phyloP scores from a whole-genome alignment of 768 basidiomycete genomes.

The Suillus variegatus region DNA sequence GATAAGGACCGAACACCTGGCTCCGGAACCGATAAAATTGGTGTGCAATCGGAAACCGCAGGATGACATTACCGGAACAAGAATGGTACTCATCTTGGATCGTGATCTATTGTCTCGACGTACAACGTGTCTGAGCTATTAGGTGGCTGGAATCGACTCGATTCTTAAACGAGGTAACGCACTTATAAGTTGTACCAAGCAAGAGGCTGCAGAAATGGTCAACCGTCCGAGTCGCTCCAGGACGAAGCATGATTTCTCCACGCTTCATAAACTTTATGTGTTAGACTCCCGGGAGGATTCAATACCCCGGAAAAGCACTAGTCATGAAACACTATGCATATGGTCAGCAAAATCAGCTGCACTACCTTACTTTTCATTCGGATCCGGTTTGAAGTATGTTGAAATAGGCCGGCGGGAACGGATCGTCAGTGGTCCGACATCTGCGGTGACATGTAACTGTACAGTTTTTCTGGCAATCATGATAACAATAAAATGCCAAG shows the following conservation, averaged over 20 bases:
- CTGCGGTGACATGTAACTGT: not conserved
- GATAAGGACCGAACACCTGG: not conserved
- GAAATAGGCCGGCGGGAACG: not conserved
- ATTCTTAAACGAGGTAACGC: not conserved
- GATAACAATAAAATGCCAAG: not conserved
- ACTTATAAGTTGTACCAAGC: not conserved
- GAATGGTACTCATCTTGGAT: not conserved
- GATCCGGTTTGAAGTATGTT: not conserved
- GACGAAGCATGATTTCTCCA: not conserved
- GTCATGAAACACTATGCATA: not conserved
- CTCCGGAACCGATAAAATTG: not conserved
- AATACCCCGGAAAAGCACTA: not conserved
- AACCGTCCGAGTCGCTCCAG: not conserved
- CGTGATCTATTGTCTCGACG: not conserved
- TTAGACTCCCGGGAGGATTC: not conserved
- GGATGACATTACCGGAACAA: not conserved
- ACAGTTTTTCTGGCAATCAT: not conserved
- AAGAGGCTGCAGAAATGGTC: not conserved
- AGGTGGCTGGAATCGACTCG: not conserved
- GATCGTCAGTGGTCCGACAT: not conserved
- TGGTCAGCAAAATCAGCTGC: not conserved
- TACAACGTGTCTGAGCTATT: not conserved
- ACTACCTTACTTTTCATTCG: not conserved
- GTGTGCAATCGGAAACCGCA: not conserved
- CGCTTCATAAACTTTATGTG: too few species aligned